phyloP scores from a whole-genome alignment of 2,329 filamentous ascomycete species.

The Aspergillus clavatus region DNA sequence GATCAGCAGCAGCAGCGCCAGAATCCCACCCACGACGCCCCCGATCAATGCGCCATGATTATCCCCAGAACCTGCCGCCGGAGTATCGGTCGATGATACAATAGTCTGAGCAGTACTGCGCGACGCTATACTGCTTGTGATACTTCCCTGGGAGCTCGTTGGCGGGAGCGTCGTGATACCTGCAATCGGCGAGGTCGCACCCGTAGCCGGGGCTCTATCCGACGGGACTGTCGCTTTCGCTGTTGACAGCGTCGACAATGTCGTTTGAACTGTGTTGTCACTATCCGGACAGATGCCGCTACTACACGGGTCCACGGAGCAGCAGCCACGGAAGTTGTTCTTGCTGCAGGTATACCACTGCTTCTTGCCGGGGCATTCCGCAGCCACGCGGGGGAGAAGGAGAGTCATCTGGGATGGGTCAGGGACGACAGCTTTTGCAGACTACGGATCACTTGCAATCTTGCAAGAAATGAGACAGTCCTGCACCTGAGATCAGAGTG shows the following conservation, averaged over 20 bases:
- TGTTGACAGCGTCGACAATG: constrained; percentile 1
- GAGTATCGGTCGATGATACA: not conserved
- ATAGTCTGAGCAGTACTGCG: not conserved
- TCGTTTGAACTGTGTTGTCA: not conserved
- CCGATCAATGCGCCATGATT: constrained; percentile 19
- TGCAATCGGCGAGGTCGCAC: not conserved
- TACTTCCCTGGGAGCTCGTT: not conserved
- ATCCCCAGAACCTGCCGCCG: not conserved
- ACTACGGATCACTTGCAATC: not conserved
- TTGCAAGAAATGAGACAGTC: not conserved
- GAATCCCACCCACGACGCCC: constrained; percentile 17
- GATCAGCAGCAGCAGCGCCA: constrained; percentile 9
- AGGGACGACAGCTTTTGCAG: not conserved
- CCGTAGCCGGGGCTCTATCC: constrained; percentile 1
- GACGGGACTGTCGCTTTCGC: constrained; percentile 1
- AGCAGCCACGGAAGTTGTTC: constrained; percentile 28
- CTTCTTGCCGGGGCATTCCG: constrained; percentile 15
- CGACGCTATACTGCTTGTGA: constrained; percentile 1
- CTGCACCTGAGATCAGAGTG: not conserved
- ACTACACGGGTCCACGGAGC: constrained; percentile 29
- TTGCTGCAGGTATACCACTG: constrained; percentile 26
- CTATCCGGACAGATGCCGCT: constrained; percentile 27
- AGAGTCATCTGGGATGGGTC: constrained; percentile 4
- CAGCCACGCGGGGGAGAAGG: constrained; percentile 8
- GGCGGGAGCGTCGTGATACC: constrained; percentile 1